Base-by-base conservation (phyloP, 768 basidiomycete species). In the Cystobasidium onofrii region DNA sequence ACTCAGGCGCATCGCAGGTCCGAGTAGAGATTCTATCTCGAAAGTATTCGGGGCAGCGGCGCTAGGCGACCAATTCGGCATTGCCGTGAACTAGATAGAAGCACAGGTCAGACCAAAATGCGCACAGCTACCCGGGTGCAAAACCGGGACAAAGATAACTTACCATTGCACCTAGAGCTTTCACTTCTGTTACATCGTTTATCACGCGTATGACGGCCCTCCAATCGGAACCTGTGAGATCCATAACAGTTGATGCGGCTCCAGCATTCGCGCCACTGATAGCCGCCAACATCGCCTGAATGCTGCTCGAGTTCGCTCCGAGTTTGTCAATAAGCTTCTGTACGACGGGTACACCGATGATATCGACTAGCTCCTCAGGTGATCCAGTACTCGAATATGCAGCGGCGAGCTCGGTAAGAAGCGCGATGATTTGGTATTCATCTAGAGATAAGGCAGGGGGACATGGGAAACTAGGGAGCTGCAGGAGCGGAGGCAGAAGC, bases 201-300 rank as follows among this genome's bases (percentile, higher is more conserved):
- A 98, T 80, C 1, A 91, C 95, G 63, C 87, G 85, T 13, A 94
- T 81, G 20, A 92, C 88, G 29, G 87, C 87, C n/a, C 94, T 85
- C 96, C 96, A 99, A 2, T 82, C 80, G 7, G 76, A 61, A 12
- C 81, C 81, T 1, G 79, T 64, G 12, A 82, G 62, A 73, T 80
- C 75, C 64, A 43, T 67, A 12, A 63, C 63, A 23, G 69, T n/a
- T 12, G 36, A 60, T 12, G 57, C 46, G 4, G 46, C 76, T 43
- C 43, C 27, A 60, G 27, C 64, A 36, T 54, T 20, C 34, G 50
- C 34, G 62, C 39, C 69, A 72, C 46, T 39, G 54, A 61, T 18
- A n/a, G 50, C 25, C 41, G 65, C 27, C 18, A 60, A 25, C 60
- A 60, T 61, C 23, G 55, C 31, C n/a, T 73, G 73, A 18, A 69